These are phyloP conservation scores for Ophiocordyceps camponoti-rufipedis DNA, from an alignment of 2,329 filamentous ascomycete genomes.

Conservation along the genomic window DNA sequence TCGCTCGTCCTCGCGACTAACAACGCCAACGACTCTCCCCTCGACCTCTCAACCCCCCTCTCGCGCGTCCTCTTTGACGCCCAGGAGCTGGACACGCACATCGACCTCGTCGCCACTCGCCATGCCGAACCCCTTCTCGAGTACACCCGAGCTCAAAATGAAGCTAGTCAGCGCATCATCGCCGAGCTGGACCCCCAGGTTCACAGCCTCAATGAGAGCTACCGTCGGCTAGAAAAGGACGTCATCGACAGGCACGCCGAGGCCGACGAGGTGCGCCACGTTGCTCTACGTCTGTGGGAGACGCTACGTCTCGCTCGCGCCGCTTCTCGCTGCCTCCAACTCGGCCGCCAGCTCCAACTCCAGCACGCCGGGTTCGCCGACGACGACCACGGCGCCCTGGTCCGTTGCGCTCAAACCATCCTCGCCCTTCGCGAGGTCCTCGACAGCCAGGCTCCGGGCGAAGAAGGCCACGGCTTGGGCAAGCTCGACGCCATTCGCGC, in stretches of 20 bases:
- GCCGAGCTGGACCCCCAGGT: conserved; percentile 66
- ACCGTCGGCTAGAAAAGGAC: conserved; percentile 69
- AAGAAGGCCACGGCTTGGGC: conserved; percentile 62
- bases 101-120: conserved; percentile 73
- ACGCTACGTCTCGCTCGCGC: conserved; percentile 61
- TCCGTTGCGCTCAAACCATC: conserved; percentile 68
- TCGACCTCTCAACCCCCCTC: conserved; percentile 87
- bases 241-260: conserved; percentile 72
- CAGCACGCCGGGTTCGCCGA: conserved; percentile 52
- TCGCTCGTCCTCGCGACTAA: conserved; percentile 77
- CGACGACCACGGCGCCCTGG: conserved; percentile 60
- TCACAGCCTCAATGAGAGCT: conserved; percentile 63
- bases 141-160: conserved; percentile 57
- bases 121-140: conserved; percentile 65
- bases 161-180: conserved; percentile 54
- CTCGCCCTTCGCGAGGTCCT: conserved; percentile 59
- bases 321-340: conserved; percentile 59
- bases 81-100: conserved; percentile 92
- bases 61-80: conserved; percentile 90
- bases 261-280: conserved; percentile 64
- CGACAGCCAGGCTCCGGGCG: conserved; percentile 43
- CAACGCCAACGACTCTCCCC: conserved; percentile 71
- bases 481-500: conserved; percentile 54
- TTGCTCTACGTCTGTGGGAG: conserved; percentile 62
- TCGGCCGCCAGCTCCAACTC: conserved; percentile 76